Percentiles rank a stretch among this genome's conserved stretches.
Evolutionary conservation across 208 protist species (phyloP).

Genomic region (Naegleria fowleri): DNA sequence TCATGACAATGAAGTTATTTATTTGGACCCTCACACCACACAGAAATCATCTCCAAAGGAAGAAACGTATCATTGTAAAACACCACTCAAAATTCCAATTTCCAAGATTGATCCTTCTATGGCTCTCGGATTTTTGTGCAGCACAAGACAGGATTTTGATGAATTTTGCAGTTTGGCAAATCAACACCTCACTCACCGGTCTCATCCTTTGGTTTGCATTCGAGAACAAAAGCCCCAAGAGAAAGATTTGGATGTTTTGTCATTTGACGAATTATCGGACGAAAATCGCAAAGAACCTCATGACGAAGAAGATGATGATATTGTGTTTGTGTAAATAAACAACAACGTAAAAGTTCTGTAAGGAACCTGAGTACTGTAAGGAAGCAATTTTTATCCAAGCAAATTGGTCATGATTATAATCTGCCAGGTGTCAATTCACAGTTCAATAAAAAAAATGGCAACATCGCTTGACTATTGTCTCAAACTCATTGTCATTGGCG

Average conservation of each 20-base stretch:
- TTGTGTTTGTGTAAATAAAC: not conserved
- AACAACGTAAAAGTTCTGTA: not conserved
- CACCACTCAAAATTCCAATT: not conserved
- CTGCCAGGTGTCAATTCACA: not conserved
- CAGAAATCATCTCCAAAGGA: not conserved
- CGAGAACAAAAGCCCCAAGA: not conserved
- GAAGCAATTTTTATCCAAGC: too few relatives aligned
- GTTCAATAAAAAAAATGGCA: not conserved
- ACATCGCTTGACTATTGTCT: not conserved
- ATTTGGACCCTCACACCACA: constrained; percentile 7
- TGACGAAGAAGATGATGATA: not conserved
- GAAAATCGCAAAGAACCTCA: not conserved
- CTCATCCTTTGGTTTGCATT: not conserved
- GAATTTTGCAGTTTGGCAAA: not conserved
- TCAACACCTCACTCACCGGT: not conserved
- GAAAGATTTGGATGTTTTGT: not conserved
- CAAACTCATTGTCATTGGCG: not conserved
- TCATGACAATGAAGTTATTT: constrained; percentile 38
- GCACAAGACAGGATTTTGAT: constrained; percentile 2
- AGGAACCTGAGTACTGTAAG: not conserved
- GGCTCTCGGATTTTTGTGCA: constrained; percentile 1
- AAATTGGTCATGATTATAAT: not conserved
- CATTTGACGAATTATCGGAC: not conserved
- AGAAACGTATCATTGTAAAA: not conserved
- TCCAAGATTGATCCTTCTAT: constrained; percentile 24